phyloP scores from a whole-genome alignment of 177 flowering plant species.

The Tripterygium wilfordii region DNA sequence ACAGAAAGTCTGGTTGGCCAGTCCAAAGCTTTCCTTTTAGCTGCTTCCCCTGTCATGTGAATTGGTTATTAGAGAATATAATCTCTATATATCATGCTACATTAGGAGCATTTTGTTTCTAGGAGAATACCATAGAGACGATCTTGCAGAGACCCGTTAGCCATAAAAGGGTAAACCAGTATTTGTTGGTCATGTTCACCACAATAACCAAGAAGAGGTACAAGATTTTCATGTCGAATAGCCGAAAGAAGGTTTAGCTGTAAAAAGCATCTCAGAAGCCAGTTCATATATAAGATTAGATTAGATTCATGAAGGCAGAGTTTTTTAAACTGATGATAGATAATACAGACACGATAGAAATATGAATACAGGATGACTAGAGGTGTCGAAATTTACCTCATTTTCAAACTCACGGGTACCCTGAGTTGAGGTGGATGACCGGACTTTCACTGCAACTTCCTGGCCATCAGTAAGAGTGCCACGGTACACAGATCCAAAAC shows the following conservation, averaged over 20 bases:
- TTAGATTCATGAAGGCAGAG: too few relatives aligned
- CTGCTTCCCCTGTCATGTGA: slow-evolving; percentile 51
- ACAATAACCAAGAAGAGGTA: slow-evolving; percentile 79
- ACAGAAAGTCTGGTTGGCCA: slow-evolving; percentile 80
- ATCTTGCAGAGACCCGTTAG: slow-evolving; percentile 87
- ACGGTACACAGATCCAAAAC: slow-evolving; percentile 74
- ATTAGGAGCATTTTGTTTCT: neutral
- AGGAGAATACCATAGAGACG: slow-evolving; percentile 71
- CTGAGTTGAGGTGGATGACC: slow-evolving; percentile 77
- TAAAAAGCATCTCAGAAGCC: too few relatives aligned
- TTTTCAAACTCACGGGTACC: slow-evolving; percentile 84
- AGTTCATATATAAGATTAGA: too few relatives aligned
- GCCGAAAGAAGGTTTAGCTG: slow-evolving; percentile 75
- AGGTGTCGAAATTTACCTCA: too few relatives aligned
- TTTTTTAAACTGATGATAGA: too few relatives aligned
- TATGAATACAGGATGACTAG: too few relatives aligned
- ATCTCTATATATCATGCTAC: too few relatives aligned
- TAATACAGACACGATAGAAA: too few relatives aligned
- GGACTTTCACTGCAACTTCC: slow-evolving; percentile 85
- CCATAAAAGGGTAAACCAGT: slow-evolving; percentile 81
- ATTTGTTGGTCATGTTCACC: slow-evolving; percentile 75
- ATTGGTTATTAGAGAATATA: neutral
- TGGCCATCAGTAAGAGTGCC: slow-evolving; percentile 63
- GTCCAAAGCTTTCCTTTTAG: slow-evolving; percentile 59
- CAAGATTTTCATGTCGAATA: slow-evolving; percentile 66